phyloP scores from a whole-genome alignment of 306 rosid genomes.

The Abrus precatorius region DNA sequence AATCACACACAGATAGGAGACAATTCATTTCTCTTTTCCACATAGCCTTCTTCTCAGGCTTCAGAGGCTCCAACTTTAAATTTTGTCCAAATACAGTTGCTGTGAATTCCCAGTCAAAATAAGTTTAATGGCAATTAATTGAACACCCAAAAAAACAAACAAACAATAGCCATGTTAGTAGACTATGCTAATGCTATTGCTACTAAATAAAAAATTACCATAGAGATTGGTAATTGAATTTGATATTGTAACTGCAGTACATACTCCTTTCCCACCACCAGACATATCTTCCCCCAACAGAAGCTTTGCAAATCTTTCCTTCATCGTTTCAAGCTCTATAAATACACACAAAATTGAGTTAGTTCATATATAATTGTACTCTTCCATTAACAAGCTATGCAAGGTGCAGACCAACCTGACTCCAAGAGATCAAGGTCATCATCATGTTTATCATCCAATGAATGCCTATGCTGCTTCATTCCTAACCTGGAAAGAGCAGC shows the following conservation, averaged over 20 bases:
- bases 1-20: conserved; percentile 89
- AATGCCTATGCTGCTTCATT: conserved; percentile 57
- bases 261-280: conserved; percentile 95
- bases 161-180: not conserved
- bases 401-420: conserved; percentile 61
- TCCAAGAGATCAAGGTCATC: conserved; percentile 69
- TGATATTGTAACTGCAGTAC: conserved; percentile 94
- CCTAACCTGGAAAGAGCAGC: conserved; percentile 61
- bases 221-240: conserved; percentile 94
- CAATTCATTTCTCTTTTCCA: conserved; percentile 98
- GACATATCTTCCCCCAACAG: conserved; percentile 98
- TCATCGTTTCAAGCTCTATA: conserved; percentile 83
- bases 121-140: conserved; percentile 16
- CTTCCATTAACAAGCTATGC: not conserved
- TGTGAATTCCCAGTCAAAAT: conserved; percentile 48
- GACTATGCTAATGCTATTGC: not conserved
- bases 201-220: conserved; percentile 55
- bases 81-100: conserved; percentile 94
- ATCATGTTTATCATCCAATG: conserved; percentile 55
- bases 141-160: not conserved
- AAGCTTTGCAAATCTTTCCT: conserved; percentile 91
- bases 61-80: conserved; percentile 83
- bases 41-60: conserved; percentile 87
- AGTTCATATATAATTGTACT: not conserved
- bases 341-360: conserved; percentile 37